Percentiles rank a stretch among this genome's conserved stretches.
Conservation (phyloP, 2,329 filamentous ascomycete genomes). For the Neocatenulostroma microsporum region DNA sequence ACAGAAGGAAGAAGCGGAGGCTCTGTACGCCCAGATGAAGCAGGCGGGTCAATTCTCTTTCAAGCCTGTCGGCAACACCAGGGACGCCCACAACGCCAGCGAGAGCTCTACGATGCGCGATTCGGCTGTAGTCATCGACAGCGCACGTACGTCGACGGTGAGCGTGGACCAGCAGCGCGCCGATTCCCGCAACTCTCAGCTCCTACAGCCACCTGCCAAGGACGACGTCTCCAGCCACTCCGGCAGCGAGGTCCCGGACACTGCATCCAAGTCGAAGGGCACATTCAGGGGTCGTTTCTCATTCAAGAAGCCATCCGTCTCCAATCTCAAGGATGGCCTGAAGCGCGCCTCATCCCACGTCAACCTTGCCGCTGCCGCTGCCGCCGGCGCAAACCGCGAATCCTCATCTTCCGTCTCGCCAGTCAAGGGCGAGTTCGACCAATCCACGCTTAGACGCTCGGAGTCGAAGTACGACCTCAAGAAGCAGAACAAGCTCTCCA, state of each 20-base stretch:
- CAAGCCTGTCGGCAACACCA: slow-evolving; percentile 8
- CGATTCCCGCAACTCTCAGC: slow-evolving; percentile 11
- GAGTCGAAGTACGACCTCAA: slow-evolving; percentile 51
- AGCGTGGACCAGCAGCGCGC: slow-evolving; percentile 16
- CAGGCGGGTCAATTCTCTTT: slow-evolving; percentile 40
- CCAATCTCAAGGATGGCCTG: slow-evolving; percentile 25
- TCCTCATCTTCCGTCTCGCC: slow-evolving; percentile 30
- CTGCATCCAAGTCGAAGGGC: slow-evolving; percentile 10
- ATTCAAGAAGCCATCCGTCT: slow-evolving; percentile 28
- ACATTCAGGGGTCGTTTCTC: slow-evolving; percentile 18
- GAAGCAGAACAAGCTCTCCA: slow-evolving; percentile 50
- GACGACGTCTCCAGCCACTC: slow-evolving; percentile 11
- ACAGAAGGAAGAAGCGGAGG: slow-evolving; percentile 41
- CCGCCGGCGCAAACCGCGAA: slow-evolving; percentile 26
- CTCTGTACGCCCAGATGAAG: slow-evolving; percentile 49
- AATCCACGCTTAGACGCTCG: slow-evolving; percentile 35
- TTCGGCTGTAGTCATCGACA: slow-evolving; percentile 22
- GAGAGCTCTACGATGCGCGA: slow-evolving; percentile 19
- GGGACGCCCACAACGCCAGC: neutral
- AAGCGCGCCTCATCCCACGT: slow-evolving; percentile 28
- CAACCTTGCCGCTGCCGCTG: slow-evolving; percentile 19
- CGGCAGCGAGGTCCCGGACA: slow-evolving; percentile 18
- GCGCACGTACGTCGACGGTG: slow-evolving; percentile 6
- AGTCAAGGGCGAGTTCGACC: slow-evolving; percentile 21
- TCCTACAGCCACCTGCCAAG: slow-evolving; percentile 7